phyloP scores from a whole-genome alignment of 2,329 filamentous ascomycete species.

The Anisogramma anomala region DNA sequence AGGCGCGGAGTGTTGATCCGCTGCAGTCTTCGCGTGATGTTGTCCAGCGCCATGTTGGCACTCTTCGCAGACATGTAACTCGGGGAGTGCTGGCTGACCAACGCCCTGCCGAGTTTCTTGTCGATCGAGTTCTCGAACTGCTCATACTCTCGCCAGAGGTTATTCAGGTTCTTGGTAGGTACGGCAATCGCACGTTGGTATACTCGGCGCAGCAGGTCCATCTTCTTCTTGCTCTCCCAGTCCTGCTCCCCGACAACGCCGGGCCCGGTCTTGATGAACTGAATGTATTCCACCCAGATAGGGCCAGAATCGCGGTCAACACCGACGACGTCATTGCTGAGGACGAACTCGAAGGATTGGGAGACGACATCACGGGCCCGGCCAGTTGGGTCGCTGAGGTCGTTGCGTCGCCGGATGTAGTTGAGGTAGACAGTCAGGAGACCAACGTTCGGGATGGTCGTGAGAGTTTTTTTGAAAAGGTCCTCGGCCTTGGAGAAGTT shows the following conservation, averaged over 20 bases:
- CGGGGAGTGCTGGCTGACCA: conserved; percentile 83
- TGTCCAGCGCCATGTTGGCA: conserved; percentile 81
- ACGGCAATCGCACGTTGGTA: conserved; percentile 85
- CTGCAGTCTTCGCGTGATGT: conserved; percentile 65
- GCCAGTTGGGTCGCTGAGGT: conserved; percentile 69
- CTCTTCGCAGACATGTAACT: conserved; percentile 94
- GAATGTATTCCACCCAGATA: conserved; percentile 90
- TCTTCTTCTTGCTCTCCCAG: conserved; percentile 98
- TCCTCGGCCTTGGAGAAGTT: conserved; percentile 70
- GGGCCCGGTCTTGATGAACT: conserved; percentile 81
- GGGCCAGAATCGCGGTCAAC: conserved; percentile 80
- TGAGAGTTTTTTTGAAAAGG: conserved; percentile 71
- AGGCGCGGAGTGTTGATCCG: conserved; percentile 70
- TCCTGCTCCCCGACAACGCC: conserved; percentile 72
- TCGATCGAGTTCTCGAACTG: conserved; percentile 90
- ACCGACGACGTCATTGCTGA: conserved; percentile 62
- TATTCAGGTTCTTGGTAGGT: conserved; percentile 71
- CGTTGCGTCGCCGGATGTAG: conserved; percentile 85
- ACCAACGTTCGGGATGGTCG: conserved; percentile 68
- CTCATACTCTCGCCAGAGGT: conserved; percentile 95
- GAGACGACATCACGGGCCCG: conserved; percentile 68
- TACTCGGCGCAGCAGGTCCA: conserved; percentile 82
- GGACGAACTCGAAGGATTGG: conserved; percentile 83
- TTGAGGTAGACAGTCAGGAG: conserved; percentile 92
- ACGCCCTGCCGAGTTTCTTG: conserved; percentile 87